These are phyloP conservation scores for Aphanomyces euteiches DNA, from an alignment of 352 stramenopile genomes.

Conservation along the genomic window DNA sequence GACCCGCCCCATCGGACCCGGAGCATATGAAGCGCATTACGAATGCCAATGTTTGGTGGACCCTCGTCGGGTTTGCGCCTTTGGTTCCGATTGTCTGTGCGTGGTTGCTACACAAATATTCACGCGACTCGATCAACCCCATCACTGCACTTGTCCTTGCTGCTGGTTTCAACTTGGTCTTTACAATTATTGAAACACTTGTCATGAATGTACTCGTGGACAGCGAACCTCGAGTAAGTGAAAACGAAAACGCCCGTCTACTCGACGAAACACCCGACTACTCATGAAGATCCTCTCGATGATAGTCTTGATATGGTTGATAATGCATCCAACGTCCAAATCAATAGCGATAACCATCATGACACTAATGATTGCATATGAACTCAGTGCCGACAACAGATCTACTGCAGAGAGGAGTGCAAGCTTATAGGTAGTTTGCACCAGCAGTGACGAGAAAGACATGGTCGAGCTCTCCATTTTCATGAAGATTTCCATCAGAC, in stretches of 20 bases:
- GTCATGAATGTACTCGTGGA: slow-evolving; percentile 18
- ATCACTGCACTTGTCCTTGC: slow-evolving; percentile 9
- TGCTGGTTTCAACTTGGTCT: background rate
- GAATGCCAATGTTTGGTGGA: slow-evolving; percentile 19
- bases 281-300: no score
- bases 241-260: background rate
- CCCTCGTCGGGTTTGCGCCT: background rate
- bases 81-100: background rate
- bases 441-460: background rate
- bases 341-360: no score
- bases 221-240: slow-evolving; percentile 9
- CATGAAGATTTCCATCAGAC: background rate
- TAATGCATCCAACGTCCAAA: no score
- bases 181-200: slow-evolving; percentile 11
- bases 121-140: background rate
- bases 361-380: no score
- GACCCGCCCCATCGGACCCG: slow-evolving; percentile 5
- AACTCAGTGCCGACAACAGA: background rate
- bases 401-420: background rate
- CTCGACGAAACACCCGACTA: background rate
- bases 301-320: no score
- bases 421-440: background rate
- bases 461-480: background rate
- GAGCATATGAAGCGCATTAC: slow-evolving; percentile 28
- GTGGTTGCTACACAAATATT: background rate